Percentiles rank a stretch among this genome's conserved stretches.
These are phyloP conservation scores for Evernia prunastri DNA, from an alignment of 495 filamentous ascomycete genomes.

Conservation along the genomic window DNA sequence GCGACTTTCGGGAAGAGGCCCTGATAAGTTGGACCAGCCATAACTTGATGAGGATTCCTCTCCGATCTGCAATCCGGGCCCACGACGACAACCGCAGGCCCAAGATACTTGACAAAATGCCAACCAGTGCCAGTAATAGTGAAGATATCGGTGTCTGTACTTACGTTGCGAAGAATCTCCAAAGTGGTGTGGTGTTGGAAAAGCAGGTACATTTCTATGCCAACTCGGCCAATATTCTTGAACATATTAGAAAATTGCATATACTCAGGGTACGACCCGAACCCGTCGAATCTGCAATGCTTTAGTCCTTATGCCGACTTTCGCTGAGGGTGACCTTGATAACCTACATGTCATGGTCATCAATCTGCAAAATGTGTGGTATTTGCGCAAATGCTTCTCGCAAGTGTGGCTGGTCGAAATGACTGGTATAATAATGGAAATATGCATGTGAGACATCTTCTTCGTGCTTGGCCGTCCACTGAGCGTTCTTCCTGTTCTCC, in stretches of 20 bases:
- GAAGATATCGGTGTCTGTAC: constrained; percentile 83
- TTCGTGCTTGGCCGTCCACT: constrained; percentile 88
- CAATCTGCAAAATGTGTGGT: constrained; percentile 83
- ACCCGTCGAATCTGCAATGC: constrained; percentile 79
- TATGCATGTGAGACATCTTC: constrained; percentile 93
- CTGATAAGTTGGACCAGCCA: constrained; percentile 95
- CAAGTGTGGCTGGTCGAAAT: constrained; percentile 92
- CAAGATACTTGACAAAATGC: constrained; percentile 97
- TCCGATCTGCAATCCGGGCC: constrained; percentile 89
- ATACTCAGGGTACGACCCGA: constrained; percentile 92
- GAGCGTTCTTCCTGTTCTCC: constrained; percentile 80
- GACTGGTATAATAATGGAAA: constrained; percentile 97
- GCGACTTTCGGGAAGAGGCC: constrained; percentile 94
- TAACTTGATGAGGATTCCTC: constrained; percentile 80
- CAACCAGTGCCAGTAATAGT: constrained; percentile 94
- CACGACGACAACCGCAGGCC: constrained; percentile 81
- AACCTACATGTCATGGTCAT: constrained; percentile 98
- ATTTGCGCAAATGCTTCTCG: constrained; percentile 96
- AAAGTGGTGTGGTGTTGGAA: constrained; percentile 98
- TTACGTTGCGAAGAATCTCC: constrained; percentile 82
- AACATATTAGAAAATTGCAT: constrained; percentile 98
- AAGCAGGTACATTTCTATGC: constrained; percentile 98
- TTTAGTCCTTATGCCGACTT: background rate
- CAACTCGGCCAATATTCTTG: constrained; percentile 94
- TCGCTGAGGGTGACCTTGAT: background rate